These are phyloP conservation scores for Fagus sylvatica DNA, from an alignment of 306 rosid species.

Conservation along the genomic window DNA sequence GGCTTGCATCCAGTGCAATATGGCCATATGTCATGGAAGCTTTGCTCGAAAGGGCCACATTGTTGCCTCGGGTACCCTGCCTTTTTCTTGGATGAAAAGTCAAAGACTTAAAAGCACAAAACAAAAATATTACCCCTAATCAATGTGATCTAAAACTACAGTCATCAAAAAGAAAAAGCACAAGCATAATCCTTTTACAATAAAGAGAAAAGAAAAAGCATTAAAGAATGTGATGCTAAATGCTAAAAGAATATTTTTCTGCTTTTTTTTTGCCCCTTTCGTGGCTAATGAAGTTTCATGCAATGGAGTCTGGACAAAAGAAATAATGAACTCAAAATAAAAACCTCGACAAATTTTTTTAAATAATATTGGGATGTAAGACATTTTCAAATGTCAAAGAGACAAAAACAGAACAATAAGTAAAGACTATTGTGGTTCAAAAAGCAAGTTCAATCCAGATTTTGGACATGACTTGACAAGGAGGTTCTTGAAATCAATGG, in stretches of 20 bases:
- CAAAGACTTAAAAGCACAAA: constrained; percentile 7
- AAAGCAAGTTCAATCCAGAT: neutral
- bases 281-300: constrained; percentile 12
- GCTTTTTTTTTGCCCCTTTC: constrained; percentile 13
- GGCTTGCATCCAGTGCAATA: too few relatives aligned
- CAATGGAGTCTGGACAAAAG: neutral
- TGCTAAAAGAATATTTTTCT: constrained; percentile 32
- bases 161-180: constrained; percentile 22
- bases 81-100: constrained; percentile 23
- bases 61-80: constrained; percentile 21
- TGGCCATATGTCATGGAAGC: too few relatives aligned
- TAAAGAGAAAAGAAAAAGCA: constrained; percentile 36
- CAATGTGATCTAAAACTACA: constrained; percentile 1
- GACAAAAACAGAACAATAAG: neutral
- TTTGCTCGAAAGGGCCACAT: neutral
- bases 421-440: neutral
- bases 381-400: neutral
- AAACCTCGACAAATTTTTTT: neutral
- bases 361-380: neutral
- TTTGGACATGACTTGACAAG: neutral
- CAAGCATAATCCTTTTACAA: constrained; percentile 36
- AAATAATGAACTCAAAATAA: neutral
- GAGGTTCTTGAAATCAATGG: neutral
- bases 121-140: neutral
- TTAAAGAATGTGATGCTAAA: constrained; percentile 31